These are phyloP conservation scores for Cystoisospora suis DNA, from an alignment of 169 alveolate species.

Conservation along the genomic window DNA sequence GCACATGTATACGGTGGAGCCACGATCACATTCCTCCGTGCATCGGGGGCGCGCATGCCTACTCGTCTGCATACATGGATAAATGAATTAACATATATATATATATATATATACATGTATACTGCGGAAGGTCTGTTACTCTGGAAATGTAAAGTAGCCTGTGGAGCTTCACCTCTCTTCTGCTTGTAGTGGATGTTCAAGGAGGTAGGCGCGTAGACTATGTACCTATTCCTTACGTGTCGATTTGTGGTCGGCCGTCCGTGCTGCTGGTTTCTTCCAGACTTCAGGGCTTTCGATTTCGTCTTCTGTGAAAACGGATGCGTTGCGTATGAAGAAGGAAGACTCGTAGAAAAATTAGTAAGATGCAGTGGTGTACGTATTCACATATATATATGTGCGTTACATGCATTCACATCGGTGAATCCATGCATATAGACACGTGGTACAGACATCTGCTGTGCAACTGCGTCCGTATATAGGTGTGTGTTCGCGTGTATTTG, in stretches of 20 bases:
- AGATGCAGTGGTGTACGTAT: neutral
- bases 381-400: neutral
- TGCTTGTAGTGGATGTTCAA: too few relatives aligned
- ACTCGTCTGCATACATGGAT: neutral
- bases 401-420: neutral
- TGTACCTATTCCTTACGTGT: neutral
- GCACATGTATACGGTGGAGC: too few relatives aligned
- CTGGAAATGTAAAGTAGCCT: neutral
- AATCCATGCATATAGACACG: neutral
- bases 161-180: too few relatives aligned
- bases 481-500: neutral
- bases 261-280: slow-evolving; percentile 26
- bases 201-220: too few relatives aligned
- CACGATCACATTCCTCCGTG: too few relatives aligned
- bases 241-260: neutral
- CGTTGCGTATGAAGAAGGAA: slow-evolving; percentile 84
- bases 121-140: neutral
- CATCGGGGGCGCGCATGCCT: too few relatives aligned
- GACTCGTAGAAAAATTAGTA: slow-evolving; percentile 72
- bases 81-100: too few relatives aligned
- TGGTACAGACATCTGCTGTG: neutral
- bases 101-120: too few relatives aligned
- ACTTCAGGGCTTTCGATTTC: slow-evolving; percentile 73
- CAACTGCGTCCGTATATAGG: neutral
- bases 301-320: slow-evolving; percentile 92